Evolutionary conservation across 345 rosid species (phyloP).

Genomic region (Salix caprea): DNA sequence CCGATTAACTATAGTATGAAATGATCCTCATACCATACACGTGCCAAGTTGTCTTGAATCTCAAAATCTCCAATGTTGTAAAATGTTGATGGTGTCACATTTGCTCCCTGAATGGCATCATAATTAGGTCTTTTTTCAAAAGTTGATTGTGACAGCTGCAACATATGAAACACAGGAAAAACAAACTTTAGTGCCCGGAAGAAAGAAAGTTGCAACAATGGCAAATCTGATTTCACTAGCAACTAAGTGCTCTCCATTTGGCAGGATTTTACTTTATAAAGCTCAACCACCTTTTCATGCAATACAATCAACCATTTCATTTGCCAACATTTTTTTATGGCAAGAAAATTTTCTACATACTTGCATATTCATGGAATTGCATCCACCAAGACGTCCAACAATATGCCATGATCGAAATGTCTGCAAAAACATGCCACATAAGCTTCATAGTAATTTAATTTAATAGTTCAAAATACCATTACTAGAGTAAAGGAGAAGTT

Average conservation of each 20-base stretch:
- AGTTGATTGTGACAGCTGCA: constrained; percentile 74
- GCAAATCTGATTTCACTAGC: neutral
- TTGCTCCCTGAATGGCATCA: constrained; percentile 81
- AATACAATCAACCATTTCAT: neutral
- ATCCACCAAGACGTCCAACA: constrained; percentile 93
- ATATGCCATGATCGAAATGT: constrained; percentile 89
- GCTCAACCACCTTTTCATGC: neutral
- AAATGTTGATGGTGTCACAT: constrained; percentile 73
- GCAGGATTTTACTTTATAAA: neutral
- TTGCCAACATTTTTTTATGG: neutral
- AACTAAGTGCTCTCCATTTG: neutral
- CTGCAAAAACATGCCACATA: constrained; percentile 38
- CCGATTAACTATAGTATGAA: neutral
- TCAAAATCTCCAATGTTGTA: constrained; percentile 89
- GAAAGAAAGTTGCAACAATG: neutral
- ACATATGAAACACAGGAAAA: constrained; percentile 3
- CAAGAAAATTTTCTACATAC: constrained; percentile 26
- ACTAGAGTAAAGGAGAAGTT: constrained; percentile 3
- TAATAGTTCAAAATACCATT: neutral
- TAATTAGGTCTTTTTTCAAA: constrained; percentile 66
- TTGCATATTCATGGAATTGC: constrained; percentile 98
- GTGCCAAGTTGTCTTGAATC: constrained; percentile 81
- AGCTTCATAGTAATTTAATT: constrained; percentile 5
- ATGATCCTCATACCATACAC: constrained; percentile 54
- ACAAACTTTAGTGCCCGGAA: neutral